phyloP scores from a whole-genome alignment of 2,329 filamentous ascomycete species.

The Colletotrichum sp. region DNA sequence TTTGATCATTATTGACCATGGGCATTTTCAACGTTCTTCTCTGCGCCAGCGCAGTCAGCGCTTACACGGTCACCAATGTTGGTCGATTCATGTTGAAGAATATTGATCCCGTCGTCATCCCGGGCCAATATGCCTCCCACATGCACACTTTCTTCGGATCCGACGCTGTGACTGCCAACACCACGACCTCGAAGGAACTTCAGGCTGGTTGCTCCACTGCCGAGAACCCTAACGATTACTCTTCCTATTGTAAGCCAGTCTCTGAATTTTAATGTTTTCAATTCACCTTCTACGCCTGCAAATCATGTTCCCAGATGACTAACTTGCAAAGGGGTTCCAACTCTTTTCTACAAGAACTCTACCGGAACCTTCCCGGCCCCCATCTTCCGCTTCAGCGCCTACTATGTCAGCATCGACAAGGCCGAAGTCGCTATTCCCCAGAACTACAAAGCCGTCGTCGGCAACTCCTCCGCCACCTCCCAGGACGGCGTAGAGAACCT shows the following conservation, averaged over 20 bases:
- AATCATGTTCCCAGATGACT: not conserved
- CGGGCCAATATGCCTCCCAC: conserved; percentile 33
- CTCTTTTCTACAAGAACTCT: conserved; percentile 37
- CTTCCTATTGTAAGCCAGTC: conserved; percentile 42
- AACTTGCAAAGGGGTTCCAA: conserved; percentile 44
- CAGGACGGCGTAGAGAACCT: conserved; percentile 14
- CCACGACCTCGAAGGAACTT: conserved; percentile 30
- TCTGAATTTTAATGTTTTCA: not conserved
- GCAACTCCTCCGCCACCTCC: conserved; percentile 37
- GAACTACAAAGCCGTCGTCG: conserved; percentile 44
- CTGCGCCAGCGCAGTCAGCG: not conserved
- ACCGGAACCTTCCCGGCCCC: conserved; percentile 31
- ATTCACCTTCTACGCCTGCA: accelerated
- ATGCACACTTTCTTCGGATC: conserved; percentile 39
- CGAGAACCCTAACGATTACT: conserved; percentile 51
- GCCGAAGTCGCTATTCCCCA: conserved; percentile 50
- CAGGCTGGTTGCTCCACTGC: conserved; percentile 47
- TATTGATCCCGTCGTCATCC: conserved; percentile 35
- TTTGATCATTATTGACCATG: no score
- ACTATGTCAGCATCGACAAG: conserved; percentile 45
- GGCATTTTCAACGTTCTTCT: not conserved
- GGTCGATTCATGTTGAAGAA: conserved; percentile 34
- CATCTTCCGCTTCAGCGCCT: conserved; percentile 44
- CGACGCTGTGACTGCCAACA: conserved; percentile 32
- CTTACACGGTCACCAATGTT: conserved; percentile 23